Conservation (phyloP, 495 filamentous ascomycete genomes). For the Neurospora sp. region DNA sequence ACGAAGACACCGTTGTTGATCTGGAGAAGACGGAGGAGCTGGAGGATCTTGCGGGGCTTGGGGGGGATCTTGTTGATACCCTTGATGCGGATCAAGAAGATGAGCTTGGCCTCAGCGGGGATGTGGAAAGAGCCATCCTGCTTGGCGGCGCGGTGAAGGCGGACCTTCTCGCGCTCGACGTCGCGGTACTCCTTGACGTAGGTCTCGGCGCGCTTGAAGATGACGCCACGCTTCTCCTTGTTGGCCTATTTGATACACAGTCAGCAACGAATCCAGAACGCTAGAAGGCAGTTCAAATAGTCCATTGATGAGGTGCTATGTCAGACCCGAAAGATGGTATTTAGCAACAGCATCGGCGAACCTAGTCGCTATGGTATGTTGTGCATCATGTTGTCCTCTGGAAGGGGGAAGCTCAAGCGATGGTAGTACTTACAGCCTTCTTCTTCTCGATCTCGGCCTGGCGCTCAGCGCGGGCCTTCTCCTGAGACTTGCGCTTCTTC, state of each 20-base stretch:
- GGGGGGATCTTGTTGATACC: conserved; percentile 99
- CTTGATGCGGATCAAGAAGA: conserved; percentile 99
- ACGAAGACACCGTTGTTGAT: conserved; percentile 99
- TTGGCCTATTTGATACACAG: conserved; percentile 51
- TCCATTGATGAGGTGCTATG: conserved; percentile 19
- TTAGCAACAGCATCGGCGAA: conserved; percentile 89
- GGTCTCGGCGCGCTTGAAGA: conserved; percentile 99
- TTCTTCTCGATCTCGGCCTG: conserved; percentile 69
- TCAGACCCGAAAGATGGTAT: conserved; percentile 99
- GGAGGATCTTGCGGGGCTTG: conserved; percentile 99
- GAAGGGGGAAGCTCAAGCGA: conserved; percentile 17
- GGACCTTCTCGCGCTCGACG: conserved; percentile 95
- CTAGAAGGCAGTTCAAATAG: conserved; percentile 4
- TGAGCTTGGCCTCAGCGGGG: conserved; percentile 86
- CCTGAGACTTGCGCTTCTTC: conserved; percentile 99
- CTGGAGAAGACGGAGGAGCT: conserved; percentile 96
- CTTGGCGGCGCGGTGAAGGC: conserved; percentile 78
- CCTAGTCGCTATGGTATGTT: conserved; percentile 86
- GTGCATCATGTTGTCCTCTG: conserved; percentile 40
- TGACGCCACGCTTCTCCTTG: conserved; percentile 93
- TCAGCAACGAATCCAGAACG: conserved; percentile 27
- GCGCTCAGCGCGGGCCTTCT: conserved; percentile 89
- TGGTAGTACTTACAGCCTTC: conserved; percentile 66
- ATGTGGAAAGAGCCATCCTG: conserved; percentile 90
- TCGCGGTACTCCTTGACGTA: conserved; percentile 99